Evolutionary conservation across 202 grass and related monocot genomes (phyloP).

Genomic region (Schoenoplectus triqueter): DNA sequence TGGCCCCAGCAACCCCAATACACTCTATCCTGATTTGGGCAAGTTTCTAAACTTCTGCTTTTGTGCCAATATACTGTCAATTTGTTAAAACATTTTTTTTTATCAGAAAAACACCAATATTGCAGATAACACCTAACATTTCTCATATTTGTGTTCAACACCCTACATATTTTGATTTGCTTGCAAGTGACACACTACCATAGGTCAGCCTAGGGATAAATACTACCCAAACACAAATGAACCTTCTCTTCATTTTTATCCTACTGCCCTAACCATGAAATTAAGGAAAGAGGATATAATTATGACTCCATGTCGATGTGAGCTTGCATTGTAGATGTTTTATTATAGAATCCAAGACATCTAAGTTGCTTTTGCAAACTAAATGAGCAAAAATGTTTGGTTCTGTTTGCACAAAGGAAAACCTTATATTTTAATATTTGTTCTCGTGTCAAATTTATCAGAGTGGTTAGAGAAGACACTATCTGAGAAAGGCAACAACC

Average conservation of each 20-base stretch:
- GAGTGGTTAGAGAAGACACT: conserved; percentile 84
- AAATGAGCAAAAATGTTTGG: not conserved
- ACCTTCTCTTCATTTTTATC: not conserved
- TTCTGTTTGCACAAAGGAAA: not conserved
- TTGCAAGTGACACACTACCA: not conserved
- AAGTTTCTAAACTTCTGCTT: conserved; percentile 30
- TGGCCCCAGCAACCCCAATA: conserved; percentile 61
- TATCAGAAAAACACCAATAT: not conserved
- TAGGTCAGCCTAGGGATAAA: too few relatives aligned
- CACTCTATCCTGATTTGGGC: conserved; percentile 85
- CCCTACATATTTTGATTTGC: not conserved
- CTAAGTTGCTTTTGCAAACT: not conserved
- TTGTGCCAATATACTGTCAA: not conserved
- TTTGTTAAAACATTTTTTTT: conserved; percentile 15
- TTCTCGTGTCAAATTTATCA: conserved; percentile 44
- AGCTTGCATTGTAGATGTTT: not conserved
- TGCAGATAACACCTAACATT: not conserved
- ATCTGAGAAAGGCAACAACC: conserved; percentile 48
- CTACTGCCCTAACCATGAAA: not conserved
- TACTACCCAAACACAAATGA: not conserved
- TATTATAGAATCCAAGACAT: not conserved
- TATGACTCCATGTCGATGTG: conserved; percentile 11
- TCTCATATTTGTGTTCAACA: not conserved
- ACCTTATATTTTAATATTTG: conserved; percentile 36
- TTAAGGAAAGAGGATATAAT: not conserved